Evolutionary conservation across 2,329 filamentous ascomycete species (phyloP), one percentile per base, ranked within the genome.

Genomic region (Alternaria atra): DNA sequence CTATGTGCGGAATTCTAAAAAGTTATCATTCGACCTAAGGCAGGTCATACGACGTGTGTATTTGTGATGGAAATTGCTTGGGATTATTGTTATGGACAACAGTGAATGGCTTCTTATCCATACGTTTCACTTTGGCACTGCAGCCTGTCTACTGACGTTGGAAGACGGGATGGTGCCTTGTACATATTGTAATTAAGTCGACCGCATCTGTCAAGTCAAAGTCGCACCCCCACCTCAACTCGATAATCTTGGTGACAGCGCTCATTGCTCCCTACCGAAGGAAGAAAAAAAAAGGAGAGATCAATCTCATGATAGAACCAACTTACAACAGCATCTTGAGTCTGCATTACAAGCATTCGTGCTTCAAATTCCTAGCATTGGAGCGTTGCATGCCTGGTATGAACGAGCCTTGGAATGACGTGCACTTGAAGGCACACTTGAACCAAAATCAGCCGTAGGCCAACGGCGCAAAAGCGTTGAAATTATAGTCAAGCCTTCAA

Each of bases 1-100:
- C 20, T 51, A 42, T 34, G 42, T 66, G 67, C 58, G 63, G 60
- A 57, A 68, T 68, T 66, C 42, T 64, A 25, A 74, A 76, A 76
- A 75, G 67, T 73, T 72, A 40, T 66, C 20, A 55, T 69, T 60
- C 25, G 13, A 52, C 34, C 53, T 55, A 35, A 39, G 47, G 40
- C 53, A 39, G 53, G 39, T 47, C 34, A 54, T 30, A 48, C 58
- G 40, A 52, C 47, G 42, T 27, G 40, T 60, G 47, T 60, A 60
- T 47, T 55, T 57, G 53, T 60, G 53, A 47, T 40, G 58, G 58
- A 52, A 52, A 48, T 44, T 47, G 47, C n/a, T 52, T 32, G 32
- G 47, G 42, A 34, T 52, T 20, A 25, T 32, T 40, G 39, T 46
- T 32, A 34, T 34, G 35, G 25, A 48, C 46, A 55, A 37, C 29